phyloP scores from a whole-genome alignment of 257 asterid species.

The Fraxinus anomala region DNA sequence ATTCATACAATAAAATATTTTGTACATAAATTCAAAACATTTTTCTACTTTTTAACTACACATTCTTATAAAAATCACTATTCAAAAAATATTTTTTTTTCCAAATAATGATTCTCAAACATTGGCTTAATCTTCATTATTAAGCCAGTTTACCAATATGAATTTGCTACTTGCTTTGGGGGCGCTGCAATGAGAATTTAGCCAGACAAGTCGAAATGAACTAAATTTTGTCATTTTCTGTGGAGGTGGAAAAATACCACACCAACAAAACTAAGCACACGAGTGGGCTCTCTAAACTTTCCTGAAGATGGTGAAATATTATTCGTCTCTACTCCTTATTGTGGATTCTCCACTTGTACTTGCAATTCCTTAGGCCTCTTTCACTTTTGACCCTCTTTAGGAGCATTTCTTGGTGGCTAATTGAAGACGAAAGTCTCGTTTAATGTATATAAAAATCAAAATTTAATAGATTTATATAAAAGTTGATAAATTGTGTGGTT shows the following conservation, averaged over 20 bases:
- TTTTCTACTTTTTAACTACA: not conserved
- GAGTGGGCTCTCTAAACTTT: not conserved
- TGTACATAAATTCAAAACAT: too few relatives aligned
- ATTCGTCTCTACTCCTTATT: not conserved
- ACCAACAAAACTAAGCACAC: not conserved
- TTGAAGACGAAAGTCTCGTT: too few relatives aligned
- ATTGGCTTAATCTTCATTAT: not conserved
- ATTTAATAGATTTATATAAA: too few relatives aligned
- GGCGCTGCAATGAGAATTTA: not conserved
- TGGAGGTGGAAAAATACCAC: not conserved
- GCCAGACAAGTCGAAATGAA: not conserved
- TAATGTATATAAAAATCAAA: too few relatives aligned
- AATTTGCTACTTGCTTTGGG: not conserved
- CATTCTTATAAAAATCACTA: too few relatives aligned
- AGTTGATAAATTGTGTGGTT: too few relatives aligned
- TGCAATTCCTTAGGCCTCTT: not conserved
- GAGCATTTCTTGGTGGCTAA: too few relatives aligned
- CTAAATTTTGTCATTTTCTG: not conserved
- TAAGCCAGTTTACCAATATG: not conserved
- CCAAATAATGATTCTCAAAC: too few relatives aligned
- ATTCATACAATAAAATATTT: too few relatives aligned
- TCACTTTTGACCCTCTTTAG: not conserved
- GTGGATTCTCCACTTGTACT: not conserved
- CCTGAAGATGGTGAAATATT: not conserved
- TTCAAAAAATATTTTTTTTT: too few relatives aligned